phyloP scores from a whole-genome alignment of 2,329 filamentous ascomycete genomes.

The Aaosphaeria pasadenensis region DNA sequence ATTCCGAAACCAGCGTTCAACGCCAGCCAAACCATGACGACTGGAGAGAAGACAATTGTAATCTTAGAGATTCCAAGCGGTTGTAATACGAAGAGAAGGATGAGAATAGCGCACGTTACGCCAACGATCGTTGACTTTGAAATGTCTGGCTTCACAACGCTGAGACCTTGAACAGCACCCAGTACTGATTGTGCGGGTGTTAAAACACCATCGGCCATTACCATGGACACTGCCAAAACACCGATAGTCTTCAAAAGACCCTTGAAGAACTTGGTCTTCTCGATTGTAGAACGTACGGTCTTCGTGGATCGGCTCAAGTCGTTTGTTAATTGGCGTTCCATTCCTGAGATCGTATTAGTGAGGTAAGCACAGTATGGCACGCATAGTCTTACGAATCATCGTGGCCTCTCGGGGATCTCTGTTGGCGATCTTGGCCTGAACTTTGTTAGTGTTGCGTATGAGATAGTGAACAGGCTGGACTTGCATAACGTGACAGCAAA shows the following conservation, averaged over 20 bases:
- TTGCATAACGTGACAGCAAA: conserved; percentile 56
- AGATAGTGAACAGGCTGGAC: background rate
- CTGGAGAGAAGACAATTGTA: conserved; percentile 61
- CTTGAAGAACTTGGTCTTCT: conserved; percentile 53
- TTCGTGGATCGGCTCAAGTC: conserved; percentile 55
- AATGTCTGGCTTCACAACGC: conserved; percentile 58
- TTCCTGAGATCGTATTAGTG: conserved; percentile 20
- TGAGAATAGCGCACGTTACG: conserved; percentile 61
- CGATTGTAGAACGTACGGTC: conserved; percentile 55
- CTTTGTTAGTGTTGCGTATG: background rate
- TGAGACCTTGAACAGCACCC: conserved; percentile 62
- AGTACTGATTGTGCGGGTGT: conserved; percentile 70
- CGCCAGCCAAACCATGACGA: conserved; percentile 65
- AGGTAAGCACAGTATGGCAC: background rate
- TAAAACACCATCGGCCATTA: conserved; percentile 64
- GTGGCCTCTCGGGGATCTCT: conserved; percentile 56
- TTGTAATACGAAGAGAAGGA: conserved; percentile 62
- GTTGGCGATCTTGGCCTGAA: conserved; percentile 58
- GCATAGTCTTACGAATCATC: conserved; percentile 43
- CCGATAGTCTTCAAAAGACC: conserved; percentile 59
- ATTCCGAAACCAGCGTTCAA: conserved; percentile 64
- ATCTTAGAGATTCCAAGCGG: conserved; percentile 63
- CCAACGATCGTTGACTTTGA: conserved; percentile 59
- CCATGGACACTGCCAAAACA: conserved; percentile 65
- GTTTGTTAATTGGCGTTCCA: conserved; percentile 57